Evolutionary conservation across 495 filamentous ascomycete species (phyloP).

Genomic region (Talaromyces ruber): DNA sequence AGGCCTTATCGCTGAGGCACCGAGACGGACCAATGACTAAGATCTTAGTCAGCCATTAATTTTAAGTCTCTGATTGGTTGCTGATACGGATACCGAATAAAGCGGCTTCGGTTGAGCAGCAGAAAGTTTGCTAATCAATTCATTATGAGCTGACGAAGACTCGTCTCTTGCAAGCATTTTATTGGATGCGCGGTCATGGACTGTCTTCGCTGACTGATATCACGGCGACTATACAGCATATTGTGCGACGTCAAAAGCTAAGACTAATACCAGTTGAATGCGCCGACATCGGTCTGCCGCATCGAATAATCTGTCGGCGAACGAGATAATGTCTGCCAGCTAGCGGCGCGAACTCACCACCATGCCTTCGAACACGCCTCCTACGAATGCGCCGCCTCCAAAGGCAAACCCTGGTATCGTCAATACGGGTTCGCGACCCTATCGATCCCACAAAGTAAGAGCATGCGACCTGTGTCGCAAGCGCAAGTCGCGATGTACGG

Average conservation of each 20-base stretch:
- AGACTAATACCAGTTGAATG: background rate
- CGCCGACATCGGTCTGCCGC: background rate
- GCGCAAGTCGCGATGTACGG: slow-evolving; percentile 43
- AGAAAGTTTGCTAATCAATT: background rate
- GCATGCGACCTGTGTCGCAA: slow-evolving; percentile 45
- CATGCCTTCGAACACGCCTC: background rate
- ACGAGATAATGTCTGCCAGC: background rate
- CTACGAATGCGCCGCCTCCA: background rate
- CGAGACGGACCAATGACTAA: background rate
- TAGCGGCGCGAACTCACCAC: background rate
- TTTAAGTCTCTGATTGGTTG: background rate
- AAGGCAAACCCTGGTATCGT: slow-evolving; percentile 8
- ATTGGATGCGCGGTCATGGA: background rate
- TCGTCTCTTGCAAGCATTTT: background rate
- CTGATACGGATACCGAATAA: background rate
- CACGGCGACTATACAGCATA: background rate
- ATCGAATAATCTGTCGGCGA: background rate
- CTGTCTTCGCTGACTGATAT: background rate
- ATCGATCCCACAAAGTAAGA: slow-evolving; percentile 43
- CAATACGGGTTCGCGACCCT: slow-evolving; percentile 38
- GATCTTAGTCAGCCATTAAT: background rate
- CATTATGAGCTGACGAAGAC: background rate
- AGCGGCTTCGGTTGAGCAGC: background rate
- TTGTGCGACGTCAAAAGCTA: background rate
- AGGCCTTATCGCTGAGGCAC: background rate